Evolutionary conservation across 2,329 filamentous ascomycete species (phyloP).

Genomic region (Elsinoe batatas): DNA sequence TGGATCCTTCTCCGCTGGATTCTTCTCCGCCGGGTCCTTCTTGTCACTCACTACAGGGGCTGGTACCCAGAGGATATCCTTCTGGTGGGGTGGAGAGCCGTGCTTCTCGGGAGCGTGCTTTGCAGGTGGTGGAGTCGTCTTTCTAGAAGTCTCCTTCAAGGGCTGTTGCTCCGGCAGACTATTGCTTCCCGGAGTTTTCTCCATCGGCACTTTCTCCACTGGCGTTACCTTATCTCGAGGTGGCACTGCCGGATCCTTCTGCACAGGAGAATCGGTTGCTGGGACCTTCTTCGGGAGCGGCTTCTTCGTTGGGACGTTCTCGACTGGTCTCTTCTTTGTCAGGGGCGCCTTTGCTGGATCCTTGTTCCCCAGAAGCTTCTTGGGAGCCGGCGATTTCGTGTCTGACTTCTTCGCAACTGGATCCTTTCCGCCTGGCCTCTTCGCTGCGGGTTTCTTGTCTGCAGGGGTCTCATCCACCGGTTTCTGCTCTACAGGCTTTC

Average conservation of each 20-base stretch:
- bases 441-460: background rate
- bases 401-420: background rate
- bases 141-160: background rate
- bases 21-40: background rate
- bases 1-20: background rate
- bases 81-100: no score
- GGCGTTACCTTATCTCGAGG: no score
- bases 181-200: no score
- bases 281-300: background rate
- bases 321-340: background rate
- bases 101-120: background rate
- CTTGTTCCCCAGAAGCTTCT: background rate
- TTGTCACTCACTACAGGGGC: background rate
- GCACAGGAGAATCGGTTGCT: background rate
- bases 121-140: background rate
- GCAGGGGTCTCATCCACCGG: background rate
- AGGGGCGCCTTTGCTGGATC: background rate
- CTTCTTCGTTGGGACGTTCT: background rate
- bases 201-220: no score
- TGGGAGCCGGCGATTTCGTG: background rate
- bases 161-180: no score
- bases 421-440: background rate
- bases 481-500: slow-evolving; percentile 3
- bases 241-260: no score
- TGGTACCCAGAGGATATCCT: background rate